A percentile compares a stretch with the other conserved stretches of the same genome.
phyloP scores from a whole-genome alignment of 2,329 filamentous ascomycete genomes.

The Penicillium hordei region DNA sequence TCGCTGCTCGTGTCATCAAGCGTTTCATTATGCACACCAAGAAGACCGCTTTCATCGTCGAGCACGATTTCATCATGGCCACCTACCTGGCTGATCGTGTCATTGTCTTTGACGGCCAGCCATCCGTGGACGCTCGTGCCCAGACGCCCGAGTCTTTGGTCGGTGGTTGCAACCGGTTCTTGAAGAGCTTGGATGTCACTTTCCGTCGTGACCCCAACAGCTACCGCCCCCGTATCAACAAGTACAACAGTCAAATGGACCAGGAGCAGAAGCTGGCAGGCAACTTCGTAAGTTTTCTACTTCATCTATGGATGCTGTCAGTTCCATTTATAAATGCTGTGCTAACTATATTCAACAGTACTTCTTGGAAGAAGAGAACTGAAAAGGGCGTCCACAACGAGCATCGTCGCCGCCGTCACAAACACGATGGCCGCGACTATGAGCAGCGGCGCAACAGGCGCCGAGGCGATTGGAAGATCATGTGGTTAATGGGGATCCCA shows the following conservation, averaged over 20 bases:
- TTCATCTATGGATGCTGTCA: constrained; percentile 43
- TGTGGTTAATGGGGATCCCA: constrained; percentile 40
- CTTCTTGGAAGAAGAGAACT: constrained; percentile 87
- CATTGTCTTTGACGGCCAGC: constrained; percentile 96
- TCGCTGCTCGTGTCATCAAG: constrained; percentile 96
- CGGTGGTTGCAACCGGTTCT: constrained; percentile 93
- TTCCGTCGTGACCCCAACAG: constrained; percentile 98
- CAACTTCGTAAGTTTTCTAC: constrained; percentile 66
- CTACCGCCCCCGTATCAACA: constrained; percentile 97
- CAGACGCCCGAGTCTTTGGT: constrained; percentile 89
- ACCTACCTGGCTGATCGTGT: constrained; percentile 84
- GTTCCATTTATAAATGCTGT: background rate
- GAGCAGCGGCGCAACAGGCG: constrained; percentile 35
- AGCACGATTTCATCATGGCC: constrained; percentile 99
- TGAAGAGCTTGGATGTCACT: constrained; percentile 95
- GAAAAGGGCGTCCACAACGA: constrained; percentile 60
- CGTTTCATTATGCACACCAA: constrained; percentile 99
- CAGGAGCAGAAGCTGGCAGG: constrained; percentile 93
- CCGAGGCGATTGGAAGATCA: constrained; percentile 34
- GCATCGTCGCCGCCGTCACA: constrained; percentile 40
- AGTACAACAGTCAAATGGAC: constrained; percentile 90
- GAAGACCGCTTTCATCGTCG: constrained; percentile 98
- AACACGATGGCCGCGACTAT: constrained; percentile 38
- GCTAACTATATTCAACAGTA: constrained; percentile 49
- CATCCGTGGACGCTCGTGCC: constrained; percentile 82